Evolutionary conservation across 2,329 filamentous ascomycete genomes (phyloP).

Genomic region (Aspergillus transmontanensis): DNA sequence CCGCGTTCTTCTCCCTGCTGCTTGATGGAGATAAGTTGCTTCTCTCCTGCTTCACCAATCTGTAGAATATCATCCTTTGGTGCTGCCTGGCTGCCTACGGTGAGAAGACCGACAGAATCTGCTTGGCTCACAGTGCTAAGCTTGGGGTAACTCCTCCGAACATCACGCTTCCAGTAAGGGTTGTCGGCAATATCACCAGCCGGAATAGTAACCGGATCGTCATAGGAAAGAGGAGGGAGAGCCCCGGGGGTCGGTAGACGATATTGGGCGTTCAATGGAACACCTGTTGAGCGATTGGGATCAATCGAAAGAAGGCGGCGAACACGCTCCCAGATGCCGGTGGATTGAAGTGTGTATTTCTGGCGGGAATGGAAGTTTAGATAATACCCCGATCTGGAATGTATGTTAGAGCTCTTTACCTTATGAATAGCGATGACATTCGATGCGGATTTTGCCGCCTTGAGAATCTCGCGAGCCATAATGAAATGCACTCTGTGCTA

Average conservation of each 20-base stretch:
- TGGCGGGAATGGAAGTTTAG: slow-evolving; percentile 41
- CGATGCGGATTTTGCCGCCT: slow-evolving; percentile 43
- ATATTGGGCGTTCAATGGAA: slow-evolving; percentile 91
- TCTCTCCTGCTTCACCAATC: slow-evolving; percentile 71
- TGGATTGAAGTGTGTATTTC: slow-evolving; percentile 96
- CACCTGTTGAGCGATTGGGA: slow-evolving; percentile 82
- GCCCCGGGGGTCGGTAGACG: slow-evolving; percentile 81
- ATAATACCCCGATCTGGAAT: not conserved
- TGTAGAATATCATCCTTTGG: slow-evolving; percentile 78
- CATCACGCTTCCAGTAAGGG: slow-evolving; percentile 94
- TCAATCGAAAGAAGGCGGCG: slow-evolving; percentile 80
- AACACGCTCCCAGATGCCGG: slow-evolving; percentile 82
- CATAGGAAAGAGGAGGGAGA: slow-evolving; percentile 70
- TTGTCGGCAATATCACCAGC: slow-evolving; percentile 88
- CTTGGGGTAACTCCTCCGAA: slow-evolving; percentile 77
- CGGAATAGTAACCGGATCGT: slow-evolving; percentile 81
- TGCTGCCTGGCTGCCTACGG: slow-evolving; percentile 75
- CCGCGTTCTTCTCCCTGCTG: slow-evolving; percentile 73
- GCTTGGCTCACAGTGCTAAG: slow-evolving; percentile 79
- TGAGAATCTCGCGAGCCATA: slow-evolving; percentile 41
- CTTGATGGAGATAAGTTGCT: slow-evolving; percentile 74
- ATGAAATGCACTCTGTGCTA: slow-evolving; percentile 28
- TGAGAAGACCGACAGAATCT: slow-evolving; percentile 82
- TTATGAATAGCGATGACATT: slow-evolving; percentile 40
- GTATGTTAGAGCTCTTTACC: slow-evolving; percentile 27